phyloP scores from a whole-genome alignment of 352 stramenopile species.

The Pythium brassicae region DNA sequence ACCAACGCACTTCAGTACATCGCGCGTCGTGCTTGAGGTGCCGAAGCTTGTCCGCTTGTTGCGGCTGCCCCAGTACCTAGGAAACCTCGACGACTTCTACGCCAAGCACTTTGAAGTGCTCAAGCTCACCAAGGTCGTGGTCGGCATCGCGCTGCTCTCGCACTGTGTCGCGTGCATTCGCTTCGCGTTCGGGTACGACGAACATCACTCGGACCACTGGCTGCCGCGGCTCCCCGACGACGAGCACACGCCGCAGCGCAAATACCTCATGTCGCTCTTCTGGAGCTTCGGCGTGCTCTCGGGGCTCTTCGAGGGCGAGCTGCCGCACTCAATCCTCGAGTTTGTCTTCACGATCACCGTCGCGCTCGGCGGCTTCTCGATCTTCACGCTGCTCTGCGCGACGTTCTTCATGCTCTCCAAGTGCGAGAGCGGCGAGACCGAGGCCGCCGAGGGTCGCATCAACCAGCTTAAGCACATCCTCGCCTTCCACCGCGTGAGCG shows the following conservation, averaged over 20 bases:
- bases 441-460: conserved; percentile 55
- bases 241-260: conserved; percentile 19
- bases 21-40: conserved; percentile 21
- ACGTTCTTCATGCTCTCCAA: conserved; percentile 83
- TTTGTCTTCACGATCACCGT: conserved; percentile 68
- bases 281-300: conserved; percentile 67
- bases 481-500: conserved; percentile 58
- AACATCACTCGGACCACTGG: conserved; percentile 44
- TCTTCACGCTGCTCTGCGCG: conserved; percentile 65
- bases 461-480: conserved; percentile 74
- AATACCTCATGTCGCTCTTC: conserved; percentile 54
- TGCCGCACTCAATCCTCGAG: conserved; percentile 38
- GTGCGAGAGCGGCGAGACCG: conserved; percentile 58
- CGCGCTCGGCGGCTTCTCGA: conserved; percentile 57
- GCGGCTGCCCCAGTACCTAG: conserved; percentile 40
- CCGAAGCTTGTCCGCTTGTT: conserved; percentile 42
- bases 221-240: conserved; percentile 25
- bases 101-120: conserved; percentile 53
- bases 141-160: conserved; percentile 44
- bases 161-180: conserved; percentile 58
- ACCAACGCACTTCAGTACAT: conserved; percentile 2
- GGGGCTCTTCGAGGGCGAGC: conserved; percentile 65
- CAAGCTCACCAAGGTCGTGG: conserved; percentile 44
- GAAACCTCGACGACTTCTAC: conserved; percentile 55
- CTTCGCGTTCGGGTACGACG: conserved; percentile 55